A percentile compares a stretch with the other conserved stretches of the same genome.
Conservation (phyloP, 495 filamentous ascomycete species). For the Neurospora pannonica region DNA sequence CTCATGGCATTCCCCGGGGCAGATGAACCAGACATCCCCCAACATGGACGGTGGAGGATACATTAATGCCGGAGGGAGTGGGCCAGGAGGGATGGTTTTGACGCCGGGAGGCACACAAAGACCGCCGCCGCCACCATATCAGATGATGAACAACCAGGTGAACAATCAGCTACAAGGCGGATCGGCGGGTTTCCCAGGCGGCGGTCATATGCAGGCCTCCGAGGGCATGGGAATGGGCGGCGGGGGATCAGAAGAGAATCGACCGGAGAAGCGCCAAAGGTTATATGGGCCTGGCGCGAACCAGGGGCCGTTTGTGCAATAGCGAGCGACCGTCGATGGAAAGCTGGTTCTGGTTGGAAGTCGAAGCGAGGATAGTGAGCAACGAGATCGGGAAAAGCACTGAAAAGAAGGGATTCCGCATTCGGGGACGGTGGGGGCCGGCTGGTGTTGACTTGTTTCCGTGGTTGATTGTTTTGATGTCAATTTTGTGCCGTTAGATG, state of each 20-base stretch:
- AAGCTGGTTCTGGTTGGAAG: neutral
- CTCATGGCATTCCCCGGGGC: constrained; percentile 66
- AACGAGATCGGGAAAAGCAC: neutral
- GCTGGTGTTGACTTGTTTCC: neutral
- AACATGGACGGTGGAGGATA: constrained; percentile 37
- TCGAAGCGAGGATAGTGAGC: neutral
- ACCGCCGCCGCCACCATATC: neutral
- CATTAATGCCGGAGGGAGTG: constrained; percentile 27
- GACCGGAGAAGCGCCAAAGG: constrained; percentile 29
- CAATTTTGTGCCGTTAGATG: neutral
- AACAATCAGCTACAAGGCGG: neutral
- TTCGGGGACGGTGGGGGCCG: neutral
- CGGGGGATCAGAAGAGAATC: constrained; percentile 10
- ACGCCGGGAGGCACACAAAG: constrained; percentile 34
- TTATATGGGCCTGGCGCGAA: constrained; percentile 28
- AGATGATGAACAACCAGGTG: neutral
- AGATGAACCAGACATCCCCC: constrained; percentile 55
- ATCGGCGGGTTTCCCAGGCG: constrained; percentile 17
- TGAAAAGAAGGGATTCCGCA: neutral
- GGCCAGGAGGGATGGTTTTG: constrained; percentile 32
- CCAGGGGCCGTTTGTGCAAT: constrained; percentile 13
- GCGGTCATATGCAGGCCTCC: constrained; percentile 13
- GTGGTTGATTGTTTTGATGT: neutral
- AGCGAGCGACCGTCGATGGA: neutral
- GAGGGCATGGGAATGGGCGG: constrained; percentile 13